Evolutionary conservation across 176 grass and related monocot species (phyloP), one percentile per base, ranked within the genome.

Genomic region (Luzula sylvatica): DNA sequence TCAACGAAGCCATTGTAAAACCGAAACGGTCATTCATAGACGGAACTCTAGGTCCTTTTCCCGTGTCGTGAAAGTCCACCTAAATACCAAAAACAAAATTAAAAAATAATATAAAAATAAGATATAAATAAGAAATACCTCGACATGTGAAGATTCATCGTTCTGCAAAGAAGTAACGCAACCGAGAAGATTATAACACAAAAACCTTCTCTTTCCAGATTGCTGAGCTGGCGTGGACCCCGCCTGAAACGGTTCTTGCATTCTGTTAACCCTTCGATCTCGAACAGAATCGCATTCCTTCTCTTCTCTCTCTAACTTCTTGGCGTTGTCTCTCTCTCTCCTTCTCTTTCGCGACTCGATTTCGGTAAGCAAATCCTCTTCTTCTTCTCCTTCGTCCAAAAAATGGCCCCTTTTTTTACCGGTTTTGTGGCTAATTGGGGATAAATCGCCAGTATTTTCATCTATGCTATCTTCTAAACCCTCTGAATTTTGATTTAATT

Each of bases 21-120:
- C 84, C 84, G 76, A 95, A 95, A 70, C 88, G 88, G 66, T 95
- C 90, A 11, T 66, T 82, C 90, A 95, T 88, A 26, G 90, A 74
- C 84, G 90, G 84, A 65, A 95, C 77, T 63, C 90, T 86, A 48
- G 90, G 80, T 39, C 90, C 90, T 76, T 83, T 88, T 81, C 90
- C 80, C 26, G 90, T 95, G 74, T 95, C 90, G 68, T 95, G 84
- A 26, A 95, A 95, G 23, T 95, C 90, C 46, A 95, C 77, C 90
- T 95, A 69, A 11, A 78, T 68, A 63, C 44, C 13, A 9, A 65
- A 46, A 15, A 26, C 29, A 48, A 21, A 35, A 35, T 15, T 17
- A 3, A 56, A 44, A 6, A 51, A 24, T 25, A 61, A 28, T 5
- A 61, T 27, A 44, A 26, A 26, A 19, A 1, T 18, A 19, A 32